Percentiles rank a stretch among this genome's conserved stretches.
Conservation (phyloP, 805 yeast genomes). For the Saccharomycopsis guyanensis region DNA sequence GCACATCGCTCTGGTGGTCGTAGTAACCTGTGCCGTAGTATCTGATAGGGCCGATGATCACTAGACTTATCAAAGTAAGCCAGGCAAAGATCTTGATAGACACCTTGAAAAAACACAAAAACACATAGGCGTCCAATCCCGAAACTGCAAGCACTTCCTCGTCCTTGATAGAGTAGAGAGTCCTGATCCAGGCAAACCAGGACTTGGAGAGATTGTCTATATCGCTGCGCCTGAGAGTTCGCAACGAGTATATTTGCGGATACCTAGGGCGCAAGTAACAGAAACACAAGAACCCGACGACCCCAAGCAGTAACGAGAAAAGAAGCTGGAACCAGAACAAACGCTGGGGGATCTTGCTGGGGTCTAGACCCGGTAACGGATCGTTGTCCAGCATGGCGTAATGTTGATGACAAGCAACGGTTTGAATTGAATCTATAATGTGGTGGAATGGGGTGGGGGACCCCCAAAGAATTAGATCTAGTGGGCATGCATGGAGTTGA, state of each 20-base stretch:
- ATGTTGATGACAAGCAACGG: too few relatives aligned
- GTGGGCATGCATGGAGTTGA: too few relatives aligned
- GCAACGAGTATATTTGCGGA: slow-evolving; percentile 50
- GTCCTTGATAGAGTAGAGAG: slow-evolving; percentile 38
- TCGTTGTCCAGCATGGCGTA: slow-evolving; percentile 21
- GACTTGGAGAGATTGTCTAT: slow-evolving; percentile 40
- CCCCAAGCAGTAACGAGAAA: slow-evolving; percentile 42
- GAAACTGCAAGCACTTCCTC: slow-evolving; percentile 48
- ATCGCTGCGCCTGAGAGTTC: slow-evolving; percentile 41
- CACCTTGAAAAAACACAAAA: slow-evolving; percentile 84
- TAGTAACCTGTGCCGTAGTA: slow-evolving; percentile 44
- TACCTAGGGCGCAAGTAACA: slow-evolving; percentile 45
- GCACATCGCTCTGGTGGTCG: slow-evolving; percentile 27
- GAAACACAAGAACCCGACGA: slow-evolving; percentile 38
- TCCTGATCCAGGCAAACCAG: slow-evolving; percentile 47
- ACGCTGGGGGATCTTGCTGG: slow-evolving; percentile 39
- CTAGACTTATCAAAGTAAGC: slow-evolving; percentile 39
- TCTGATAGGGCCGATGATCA: slow-evolving; percentile 45
- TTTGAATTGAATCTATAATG: too few relatives aligned
- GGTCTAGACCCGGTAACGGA: slow-evolving; percentile 36
- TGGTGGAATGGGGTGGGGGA: too few relatives aligned
- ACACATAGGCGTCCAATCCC: slow-evolving; percentile 92
- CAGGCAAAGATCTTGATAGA: slow-evolving; percentile 47
- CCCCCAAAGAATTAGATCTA: too few relatives aligned
- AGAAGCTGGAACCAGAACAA: slow-evolving; percentile 49